Percentiles rank a stretch among this genome's conserved stretches.
Evolutionary conservation across 768 basidiomycete species (phyloP).

Genomic region (Punctularia strigosozonata): DNA sequence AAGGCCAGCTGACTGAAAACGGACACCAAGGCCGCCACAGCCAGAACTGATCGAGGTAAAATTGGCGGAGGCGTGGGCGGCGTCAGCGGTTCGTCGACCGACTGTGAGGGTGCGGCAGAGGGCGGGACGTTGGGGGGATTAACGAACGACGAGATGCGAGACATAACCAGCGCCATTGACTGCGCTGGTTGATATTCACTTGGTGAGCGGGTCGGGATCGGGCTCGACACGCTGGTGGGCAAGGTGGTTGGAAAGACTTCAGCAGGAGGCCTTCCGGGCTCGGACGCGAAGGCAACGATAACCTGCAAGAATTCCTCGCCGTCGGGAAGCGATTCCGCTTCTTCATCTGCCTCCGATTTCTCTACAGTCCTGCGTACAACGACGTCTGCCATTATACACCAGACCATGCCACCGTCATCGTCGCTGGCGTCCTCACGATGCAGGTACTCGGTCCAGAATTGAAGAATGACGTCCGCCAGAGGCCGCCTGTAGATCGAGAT

Average conservation of each 20-base stretch:
- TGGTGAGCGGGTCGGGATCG: slow-evolving; percentile 28
- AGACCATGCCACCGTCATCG: slow-evolving; percentile 22
- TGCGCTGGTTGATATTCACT: slow-evolving; percentile 23
- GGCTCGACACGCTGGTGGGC: slow-evolving; percentile 9
- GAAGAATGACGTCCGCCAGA: slow-evolving; percentile 40
- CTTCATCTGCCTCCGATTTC: slow-evolving; percentile 12
- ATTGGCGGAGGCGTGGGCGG: slow-evolving; percentile 5
- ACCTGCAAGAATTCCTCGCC: slow-evolving; percentile 3
- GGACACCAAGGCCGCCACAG: slow-evolving; percentile 49
- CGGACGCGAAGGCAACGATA: slow-evolving; percentile 6
- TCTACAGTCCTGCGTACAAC: slow-evolving; percentile 45
- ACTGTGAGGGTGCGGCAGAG: slow-evolving; percentile 18
- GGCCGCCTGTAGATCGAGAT: slow-evolving; percentile 51
- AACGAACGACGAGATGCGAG: slow-evolving; percentile 52
- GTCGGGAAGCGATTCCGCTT: not conserved
- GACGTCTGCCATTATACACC: slow-evolving; percentile 61
- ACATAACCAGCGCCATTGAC: slow-evolving; percentile 50
- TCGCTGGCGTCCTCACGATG: slow-evolving; percentile 17
- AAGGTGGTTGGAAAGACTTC: slow-evolving; percentile 4
- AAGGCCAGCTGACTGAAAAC: slow-evolving; percentile 65
- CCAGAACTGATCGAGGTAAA: slow-evolving; percentile 38
- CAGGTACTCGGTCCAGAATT: slow-evolving; percentile 29
- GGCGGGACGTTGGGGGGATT: slow-evolving; percentile 26
- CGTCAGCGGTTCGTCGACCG: slow-evolving; percentile 3
- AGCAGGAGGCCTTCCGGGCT: no score